Evolutionary conservation across 2,329 filamentous ascomycete genomes (phyloP).

Genomic region (Lanzia echinophila): DNA sequence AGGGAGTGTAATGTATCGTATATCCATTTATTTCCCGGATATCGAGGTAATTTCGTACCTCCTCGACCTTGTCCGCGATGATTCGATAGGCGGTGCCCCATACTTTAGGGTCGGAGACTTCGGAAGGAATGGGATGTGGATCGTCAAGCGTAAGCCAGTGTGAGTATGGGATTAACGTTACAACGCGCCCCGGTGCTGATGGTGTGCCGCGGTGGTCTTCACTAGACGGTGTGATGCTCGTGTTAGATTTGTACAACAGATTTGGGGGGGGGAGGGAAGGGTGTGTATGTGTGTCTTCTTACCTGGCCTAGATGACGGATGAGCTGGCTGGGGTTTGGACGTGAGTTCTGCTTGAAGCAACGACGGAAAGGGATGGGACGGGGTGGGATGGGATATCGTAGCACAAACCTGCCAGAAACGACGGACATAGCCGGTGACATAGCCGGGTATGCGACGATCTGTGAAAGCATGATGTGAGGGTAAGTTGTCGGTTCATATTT

Average conservation of each 20-base stretch:
- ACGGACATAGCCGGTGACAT: constrained; percentile 87
- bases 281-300: constrained; percentile 2
- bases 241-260: constrained; percentile 5
- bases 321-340: constrained; percentile 10
- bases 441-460: constrained; percentile 84
- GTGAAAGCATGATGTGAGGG: background rate
- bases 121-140: constrained; percentile 40
- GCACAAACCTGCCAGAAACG: constrained; percentile 90
- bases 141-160: constrained; percentile 74
- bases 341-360: background rate
- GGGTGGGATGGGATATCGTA: constrained; percentile 1
- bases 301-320: constrained; percentile 29
- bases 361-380: background rate
- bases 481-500: background rate
- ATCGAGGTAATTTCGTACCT: constrained; percentile 86
- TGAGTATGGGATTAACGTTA: constrained; percentile 78
- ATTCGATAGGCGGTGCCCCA: constrained; percentile 96
- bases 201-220: constrained; percentile 93
- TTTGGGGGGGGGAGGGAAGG: background rate
- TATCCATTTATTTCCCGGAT: constrained; percentile 98
- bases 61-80: constrained; percentile 59
- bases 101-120: constrained; percentile 57
- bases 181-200: constrained; percentile 79
- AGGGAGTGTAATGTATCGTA: constrained; percentile 83
- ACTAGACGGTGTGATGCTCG: constrained; percentile 40